Evolutionary conservation across 176 grass and related monocot genomes (phyloP).

Genomic region (Eragrostis curvula): DNA sequence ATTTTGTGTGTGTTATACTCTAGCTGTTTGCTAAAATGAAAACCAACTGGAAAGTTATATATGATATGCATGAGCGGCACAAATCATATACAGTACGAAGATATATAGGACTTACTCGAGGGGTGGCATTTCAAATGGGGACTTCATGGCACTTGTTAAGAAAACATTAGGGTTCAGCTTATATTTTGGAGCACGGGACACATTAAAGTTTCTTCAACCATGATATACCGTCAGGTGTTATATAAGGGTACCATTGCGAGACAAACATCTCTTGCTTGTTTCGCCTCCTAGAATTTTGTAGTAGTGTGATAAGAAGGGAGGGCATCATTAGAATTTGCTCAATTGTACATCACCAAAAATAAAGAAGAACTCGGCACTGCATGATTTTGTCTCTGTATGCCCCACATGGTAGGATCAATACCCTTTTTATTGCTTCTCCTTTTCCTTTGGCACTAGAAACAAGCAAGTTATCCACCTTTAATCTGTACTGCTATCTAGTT

Average conservation of each 20-base stretch:
- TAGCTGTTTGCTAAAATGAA: background rate
- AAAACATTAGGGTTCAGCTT: background rate
- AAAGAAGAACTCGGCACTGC: too few relatives aligned
- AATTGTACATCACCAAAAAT: too few relatives aligned
- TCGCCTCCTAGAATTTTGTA: background rate
- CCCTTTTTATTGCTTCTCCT: constrained; percentile 19
- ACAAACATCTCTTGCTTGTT: background rate
- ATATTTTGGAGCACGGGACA: background rate
- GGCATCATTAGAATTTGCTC: background rate
- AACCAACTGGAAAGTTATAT: background rate
- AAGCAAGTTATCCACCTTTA: constrained; percentile 52
- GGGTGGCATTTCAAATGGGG: too few relatives aligned
- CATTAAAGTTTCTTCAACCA: too few relatives aligned
- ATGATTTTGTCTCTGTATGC: constrained; percentile 20
- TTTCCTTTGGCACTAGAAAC: constrained; percentile 43
- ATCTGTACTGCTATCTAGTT: constrained; percentile 32
- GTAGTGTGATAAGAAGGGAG: background rate
- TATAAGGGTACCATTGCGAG: too few relatives aligned
- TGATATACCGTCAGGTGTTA: too few relatives aligned
- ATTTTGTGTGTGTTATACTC: background rate
- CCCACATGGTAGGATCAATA: constrained; percentile 31
- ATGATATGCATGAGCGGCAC: too few relatives aligned
- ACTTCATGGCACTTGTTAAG: too few relatives aligned
- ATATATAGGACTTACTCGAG: too few relatives aligned
- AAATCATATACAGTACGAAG: too few relatives aligned